These are phyloP conservation scores for Kodamaea sagamina DNA, from an alignment of 805 yeast genomes.

Conservation along the genomic window DNA sequence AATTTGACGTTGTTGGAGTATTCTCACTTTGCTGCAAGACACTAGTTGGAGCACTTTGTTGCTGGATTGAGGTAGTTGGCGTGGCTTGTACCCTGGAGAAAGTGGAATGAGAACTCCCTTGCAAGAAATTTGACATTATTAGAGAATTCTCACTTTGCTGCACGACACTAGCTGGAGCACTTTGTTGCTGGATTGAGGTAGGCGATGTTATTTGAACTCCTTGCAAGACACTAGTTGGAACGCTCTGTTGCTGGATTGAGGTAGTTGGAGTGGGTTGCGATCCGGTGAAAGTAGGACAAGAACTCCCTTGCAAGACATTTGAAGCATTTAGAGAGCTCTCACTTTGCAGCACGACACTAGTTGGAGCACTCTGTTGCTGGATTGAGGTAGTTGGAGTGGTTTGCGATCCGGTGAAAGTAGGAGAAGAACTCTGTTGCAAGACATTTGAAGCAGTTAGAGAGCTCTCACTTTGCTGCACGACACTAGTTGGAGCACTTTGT, in stretches of 20 bases:
- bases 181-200: constrained; percentile 4
- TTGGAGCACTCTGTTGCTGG: constrained; percentile 1
- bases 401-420: too few relatives aligned
- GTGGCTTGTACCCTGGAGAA: too few relatives aligned
- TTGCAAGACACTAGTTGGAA: constrained; percentile 5
- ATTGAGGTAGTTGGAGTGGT: too few relatives aligned
- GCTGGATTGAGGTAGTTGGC: too few relatives aligned
- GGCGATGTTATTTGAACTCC: too few relatives aligned
- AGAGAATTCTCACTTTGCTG: constrained; percentile 9
- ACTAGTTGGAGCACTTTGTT: constrained; percentile 14
- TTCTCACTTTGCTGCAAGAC: neutral
- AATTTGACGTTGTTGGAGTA: neutral
- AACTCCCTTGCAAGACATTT: constrained; percentile 16
- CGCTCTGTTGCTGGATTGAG: constrained; percentile 13
- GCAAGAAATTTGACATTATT: constrained; percentile 16
- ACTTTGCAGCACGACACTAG: constrained; percentile 13
- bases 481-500: neutral
- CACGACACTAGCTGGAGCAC: constrained; percentile 2
- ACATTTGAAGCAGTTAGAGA: neutral
- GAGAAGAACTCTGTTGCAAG: too few relatives aligned
- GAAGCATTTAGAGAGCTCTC: constrained; percentile 11
- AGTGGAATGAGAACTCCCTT: too few relatives aligned
- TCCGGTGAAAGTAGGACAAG: too few relatives aligned
- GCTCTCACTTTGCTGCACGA: neutral
- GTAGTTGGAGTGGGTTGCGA: too few relatives aligned